Base-by-base conservation (phyloP, 2,329 filamentous ascomycete species). In the Remersonia thermophila region DNA sequence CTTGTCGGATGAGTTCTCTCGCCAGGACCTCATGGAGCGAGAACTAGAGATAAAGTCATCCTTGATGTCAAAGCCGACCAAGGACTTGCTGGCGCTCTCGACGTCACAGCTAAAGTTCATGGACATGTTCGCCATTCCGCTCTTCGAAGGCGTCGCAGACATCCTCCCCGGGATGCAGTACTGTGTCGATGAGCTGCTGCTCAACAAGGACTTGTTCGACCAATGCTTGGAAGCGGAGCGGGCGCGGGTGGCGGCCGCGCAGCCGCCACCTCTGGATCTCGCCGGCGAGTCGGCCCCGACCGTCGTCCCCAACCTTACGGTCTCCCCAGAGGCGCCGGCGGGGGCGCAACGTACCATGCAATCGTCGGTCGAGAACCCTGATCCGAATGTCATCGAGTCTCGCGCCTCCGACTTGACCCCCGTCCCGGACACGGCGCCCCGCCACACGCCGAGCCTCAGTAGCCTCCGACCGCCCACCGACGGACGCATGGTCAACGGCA, bases 21-120 rank as follows among this genome's bases (percentile, higher is more conserved):
- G 91, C 34, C 91, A 98, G 60, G 85, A 85, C 1, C 74, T 80
- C 11, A 94, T 96, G 82, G 91, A 98, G 59, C 67, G 69, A 39
- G 84, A 93, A 52, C 71, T 96, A 15, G 76, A 83, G 13, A 93
- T 98, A 52, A 77, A 80, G 32, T 89, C 89, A 0, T 87, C 87
- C 20, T 69, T 98, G 3, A 85, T 93, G 50, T 78, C 87, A 1
- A 77, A 80, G 3, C 85, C 91, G 28, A 77, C 84, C 39, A 83
- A 87, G 49, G 87, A 95, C 49, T 68, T 82, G 23, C 66, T 85
- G 43, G 87, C 89, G 37, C 69, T 95, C 36, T 83, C 77, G 44
- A 85, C 83, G 47, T 82, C 86, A 7, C 91, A 98, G 59, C 81
- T 95, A 37, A 81, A 84, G 16, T 98, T 98, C 60, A 95, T 96